phyloP scores from a whole-genome alignment of 345 rosid species.

The Eucalyptus viminalis region DNA sequence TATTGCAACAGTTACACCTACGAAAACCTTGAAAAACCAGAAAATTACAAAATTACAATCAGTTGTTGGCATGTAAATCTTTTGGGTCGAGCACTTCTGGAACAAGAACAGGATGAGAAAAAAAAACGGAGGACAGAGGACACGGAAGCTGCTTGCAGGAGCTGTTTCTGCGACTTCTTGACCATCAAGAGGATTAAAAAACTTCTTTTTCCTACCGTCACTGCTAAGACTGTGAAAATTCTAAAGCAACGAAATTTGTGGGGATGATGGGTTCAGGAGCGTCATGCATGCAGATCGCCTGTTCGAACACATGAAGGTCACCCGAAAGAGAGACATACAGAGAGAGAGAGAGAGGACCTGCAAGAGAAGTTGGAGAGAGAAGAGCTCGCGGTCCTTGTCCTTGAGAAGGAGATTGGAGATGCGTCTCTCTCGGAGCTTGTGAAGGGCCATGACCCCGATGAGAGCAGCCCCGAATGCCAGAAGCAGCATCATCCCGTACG shows the following conservation, averaged over 20 bases:
- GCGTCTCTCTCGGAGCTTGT: conserved; percentile 46
- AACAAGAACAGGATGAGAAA: neutral
- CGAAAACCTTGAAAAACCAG: neutral
- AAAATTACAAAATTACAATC: neutral
- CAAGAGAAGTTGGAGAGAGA: conserved; percentile 36
- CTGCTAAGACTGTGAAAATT: neutral
- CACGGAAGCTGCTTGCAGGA: neutral
- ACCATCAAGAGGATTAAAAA: neutral
- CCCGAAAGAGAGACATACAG: conserved; percentile 27
- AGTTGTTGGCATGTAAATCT: neutral
- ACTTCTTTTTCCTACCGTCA: neutral
- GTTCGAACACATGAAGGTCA: neutral
- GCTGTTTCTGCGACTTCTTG: neutral
- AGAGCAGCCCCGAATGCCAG: conserved; percentile 51
- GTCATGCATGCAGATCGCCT: neutral
- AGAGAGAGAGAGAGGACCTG: conserved; percentile 35
- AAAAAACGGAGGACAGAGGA: neutral
- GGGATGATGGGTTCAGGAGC: neutral
- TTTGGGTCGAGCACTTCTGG: neutral
- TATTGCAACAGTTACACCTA: neutral
- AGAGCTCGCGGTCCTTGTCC: conserved; percentile 31
- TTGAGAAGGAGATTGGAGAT: conserved; percentile 30
- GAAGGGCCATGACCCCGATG: conserved; percentile 36
- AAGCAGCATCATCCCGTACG: conserved; percentile 32
- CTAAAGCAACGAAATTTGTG: neutral